Conservation (phyloP, 108 stramenopile species). For the Nitzschia palea region DNA sequence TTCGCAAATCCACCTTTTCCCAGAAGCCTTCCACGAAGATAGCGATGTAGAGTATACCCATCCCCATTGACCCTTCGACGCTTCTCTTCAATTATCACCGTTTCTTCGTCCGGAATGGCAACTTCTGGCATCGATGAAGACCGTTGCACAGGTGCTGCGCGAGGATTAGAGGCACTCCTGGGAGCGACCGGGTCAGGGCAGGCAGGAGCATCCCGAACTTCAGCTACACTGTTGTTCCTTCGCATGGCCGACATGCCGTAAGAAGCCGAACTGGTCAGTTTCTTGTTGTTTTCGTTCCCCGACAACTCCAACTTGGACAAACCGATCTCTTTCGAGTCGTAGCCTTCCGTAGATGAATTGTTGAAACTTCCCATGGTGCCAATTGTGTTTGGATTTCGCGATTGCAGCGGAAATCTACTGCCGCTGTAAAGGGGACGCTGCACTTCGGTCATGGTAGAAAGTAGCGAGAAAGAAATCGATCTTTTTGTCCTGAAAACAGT, state of each 20-base stretch:
- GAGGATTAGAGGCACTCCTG: neutral
- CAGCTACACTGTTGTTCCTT: conserved; percentile 5
- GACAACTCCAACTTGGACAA: conserved; percentile 39
- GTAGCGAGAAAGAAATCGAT: too few relatives aligned
- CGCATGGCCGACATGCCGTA: neutral
- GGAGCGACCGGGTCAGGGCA: neutral
- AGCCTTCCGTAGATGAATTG: conserved; percentile 30
- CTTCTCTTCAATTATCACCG: conserved; percentile 71
- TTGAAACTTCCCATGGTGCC: conserved; percentile 15
- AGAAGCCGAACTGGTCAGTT: conserved; percentile 22
- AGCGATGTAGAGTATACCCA: conserved; percentile 82
- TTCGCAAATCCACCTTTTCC: conserved; percentile 96
- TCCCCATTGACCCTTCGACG: conserved; percentile 74
- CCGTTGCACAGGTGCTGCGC: neutral
- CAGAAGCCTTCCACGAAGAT: conserved; percentile 75
- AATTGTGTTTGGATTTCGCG: conserved; percentile 45
- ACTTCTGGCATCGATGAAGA: conserved; percentile 7
- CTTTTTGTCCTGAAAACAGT: too few relatives aligned
- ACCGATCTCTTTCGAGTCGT: conserved; percentile 32
- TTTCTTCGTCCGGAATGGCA: conserved; percentile 23
- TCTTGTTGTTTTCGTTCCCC: conserved; percentile 36
- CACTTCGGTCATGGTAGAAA: conserved; percentile 9
- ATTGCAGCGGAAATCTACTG: conserved; percentile 27
- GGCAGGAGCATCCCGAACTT: conserved; percentile 13
- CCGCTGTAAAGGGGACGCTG: conserved; percentile 4